Evolutionary conservation across 306 rosid genomes (phyloP).

Genomic region (Geum urbanum): DNA sequence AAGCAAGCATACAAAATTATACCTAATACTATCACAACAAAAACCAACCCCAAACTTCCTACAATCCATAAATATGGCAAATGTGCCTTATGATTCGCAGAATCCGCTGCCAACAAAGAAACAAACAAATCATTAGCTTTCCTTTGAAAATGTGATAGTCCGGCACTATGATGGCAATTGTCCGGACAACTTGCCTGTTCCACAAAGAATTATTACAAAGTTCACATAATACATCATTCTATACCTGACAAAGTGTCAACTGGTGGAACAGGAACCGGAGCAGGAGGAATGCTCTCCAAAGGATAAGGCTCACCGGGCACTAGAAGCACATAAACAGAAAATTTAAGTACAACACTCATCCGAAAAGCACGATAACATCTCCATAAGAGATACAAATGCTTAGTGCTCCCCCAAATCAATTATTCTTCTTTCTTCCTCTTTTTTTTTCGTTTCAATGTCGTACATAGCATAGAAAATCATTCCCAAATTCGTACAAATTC

Average conservation of each 20-base stretch:
- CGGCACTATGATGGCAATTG: background rate
- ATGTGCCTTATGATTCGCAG: slow-evolving; percentile 53
- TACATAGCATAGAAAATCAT: background rate
- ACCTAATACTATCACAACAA: slow-evolving; percentile 54
- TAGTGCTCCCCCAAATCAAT: background rate
- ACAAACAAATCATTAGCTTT: slow-evolving; percentile 6
- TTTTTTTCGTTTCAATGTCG: background rate
- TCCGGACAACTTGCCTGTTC: background rate
- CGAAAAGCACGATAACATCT: background rate
- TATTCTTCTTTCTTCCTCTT: background rate
- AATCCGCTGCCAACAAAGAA: slow-evolving; percentile 41
- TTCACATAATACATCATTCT: slow-evolving; percentile 17
- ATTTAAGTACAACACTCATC: background rate
- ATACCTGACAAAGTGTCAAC: slow-evolving; percentile 51
- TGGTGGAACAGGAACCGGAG: slow-evolving; percentile 55
- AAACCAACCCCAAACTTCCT: slow-evolving; percentile 70
- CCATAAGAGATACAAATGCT: background rate
- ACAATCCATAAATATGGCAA: slow-evolving; percentile 79
- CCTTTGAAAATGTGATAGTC: slow-evolving; percentile 10
- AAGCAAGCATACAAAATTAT: slow-evolving; percentile 43
- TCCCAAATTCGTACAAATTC: background rate
- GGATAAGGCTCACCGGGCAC: slow-evolving; percentile 95
- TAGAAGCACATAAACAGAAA: slow-evolving; percentile 31
- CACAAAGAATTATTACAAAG: background rate
- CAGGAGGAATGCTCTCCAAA: slow-evolving; percentile 44